These are phyloP conservation scores for Yamadazyma atlantica DNA, from an alignment of 1,139 yeast genomes.

Conservation along the genomic window DNA sequence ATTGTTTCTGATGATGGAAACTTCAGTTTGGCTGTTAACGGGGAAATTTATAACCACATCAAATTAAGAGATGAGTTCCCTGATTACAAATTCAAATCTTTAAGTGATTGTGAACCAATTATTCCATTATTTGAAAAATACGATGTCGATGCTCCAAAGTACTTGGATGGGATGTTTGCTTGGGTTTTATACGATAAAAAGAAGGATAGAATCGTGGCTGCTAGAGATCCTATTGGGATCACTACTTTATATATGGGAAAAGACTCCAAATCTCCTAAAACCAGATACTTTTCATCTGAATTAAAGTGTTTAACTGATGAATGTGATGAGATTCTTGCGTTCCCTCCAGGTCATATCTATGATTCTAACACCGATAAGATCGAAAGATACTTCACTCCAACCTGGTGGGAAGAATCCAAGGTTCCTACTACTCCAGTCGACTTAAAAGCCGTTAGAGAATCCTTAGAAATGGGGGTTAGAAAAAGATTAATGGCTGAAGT, in stretches of 20 bases:
- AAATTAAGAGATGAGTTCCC: constrained; percentile 72
- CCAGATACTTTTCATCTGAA: constrained; percentile 91
- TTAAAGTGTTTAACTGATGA: constrained; percentile 90
- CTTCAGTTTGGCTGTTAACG: constrained; percentile 83
- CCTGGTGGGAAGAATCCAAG: constrained; percentile 85
- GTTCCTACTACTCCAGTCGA: constrained; percentile 79
- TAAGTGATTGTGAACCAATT: constrained; percentile 96
- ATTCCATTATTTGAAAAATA: constrained; percentile 87
- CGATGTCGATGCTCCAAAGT: constrained; percentile 85
- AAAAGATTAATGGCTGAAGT: constrained; percentile 99
- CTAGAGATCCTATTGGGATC: constrained; percentile 97
- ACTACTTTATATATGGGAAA: constrained; percentile 96
- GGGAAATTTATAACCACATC: constrained; percentile 97
- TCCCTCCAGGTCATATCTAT: constrained; percentile 98
- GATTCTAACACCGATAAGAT: constrained; percentile 86
- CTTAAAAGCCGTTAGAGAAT: constrained; percentile 66
- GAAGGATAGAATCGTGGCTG: constrained; percentile 87
- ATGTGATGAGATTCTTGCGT: constrained; percentile 88
- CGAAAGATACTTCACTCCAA: constrained; percentile 85
- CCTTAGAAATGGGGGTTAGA: constrained; percentile 92
- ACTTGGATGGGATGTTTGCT: constrained; percentile 98
- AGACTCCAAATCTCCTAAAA: constrained; percentile 63
- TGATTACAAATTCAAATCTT: constrained; percentile 77
- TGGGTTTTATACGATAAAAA: constrained; percentile 85
- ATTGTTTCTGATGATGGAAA: constrained; percentile 77